These are phyloP conservation scores for Puccinia novopanici DNA, from an alignment of 1,284 basidiomycete species.

Conservation along the genomic window DNA sequence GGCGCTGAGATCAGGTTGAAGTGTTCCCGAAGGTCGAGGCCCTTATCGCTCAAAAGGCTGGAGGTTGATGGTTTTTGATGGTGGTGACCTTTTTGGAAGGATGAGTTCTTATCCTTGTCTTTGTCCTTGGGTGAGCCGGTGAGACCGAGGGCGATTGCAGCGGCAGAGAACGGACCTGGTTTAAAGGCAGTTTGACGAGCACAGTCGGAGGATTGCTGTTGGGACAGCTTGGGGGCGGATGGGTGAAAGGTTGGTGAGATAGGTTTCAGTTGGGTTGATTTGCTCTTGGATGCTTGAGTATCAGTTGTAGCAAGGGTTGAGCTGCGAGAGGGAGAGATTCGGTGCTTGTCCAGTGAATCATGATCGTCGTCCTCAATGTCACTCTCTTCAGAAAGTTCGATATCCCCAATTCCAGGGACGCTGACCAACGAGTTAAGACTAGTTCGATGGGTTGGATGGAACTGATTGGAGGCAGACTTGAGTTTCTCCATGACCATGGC, in stretches of 20 bases:
- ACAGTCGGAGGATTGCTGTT: conserved; percentile 4
- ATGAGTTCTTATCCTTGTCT: neutral
- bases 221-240: conserved; percentile 17
- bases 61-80: conserved; percentile 30
- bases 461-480: conserved; percentile 23
- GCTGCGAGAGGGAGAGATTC: conserved; percentile 57
- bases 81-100: conserved; percentile 26
- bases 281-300: neutral
- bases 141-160: conserved; percentile 42
- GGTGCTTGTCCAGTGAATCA: neutral
- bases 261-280: conserved; percentile 39
- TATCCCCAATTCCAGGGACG: conserved; percentile 67
- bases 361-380: conserved; percentile 63
- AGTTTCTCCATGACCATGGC: conserved; percentile 36
- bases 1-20: conserved; percentile 17
- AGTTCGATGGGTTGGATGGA: conserved; percentile 1
- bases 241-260: conserved; percentile 4
- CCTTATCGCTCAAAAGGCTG: conserved; percentile 39
- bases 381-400: conserved; percentile 78
- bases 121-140: conserved; percentile 13
- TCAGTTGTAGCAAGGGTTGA: conserved; percentile 48
- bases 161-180: conserved; percentile 49
- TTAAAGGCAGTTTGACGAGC: conserved; percentile 26
- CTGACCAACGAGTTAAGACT: conserved; percentile 41
- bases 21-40: neutral